These are phyloP conservation scores for Mallotus nudiflorus DNA, from an alignment of 345 rosid genomes.

Conservation along the genomic window DNA sequence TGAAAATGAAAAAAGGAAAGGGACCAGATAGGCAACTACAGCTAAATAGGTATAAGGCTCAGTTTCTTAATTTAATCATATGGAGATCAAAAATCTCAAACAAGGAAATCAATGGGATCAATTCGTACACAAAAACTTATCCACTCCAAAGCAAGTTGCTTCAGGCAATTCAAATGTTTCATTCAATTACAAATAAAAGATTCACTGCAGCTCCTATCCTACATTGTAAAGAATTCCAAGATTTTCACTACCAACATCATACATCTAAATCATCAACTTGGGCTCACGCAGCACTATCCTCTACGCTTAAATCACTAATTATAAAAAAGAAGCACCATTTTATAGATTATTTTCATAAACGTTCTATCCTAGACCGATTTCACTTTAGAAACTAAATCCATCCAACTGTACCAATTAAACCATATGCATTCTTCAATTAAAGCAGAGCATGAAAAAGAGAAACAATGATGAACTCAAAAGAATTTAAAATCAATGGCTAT, in stretches of 20 bases:
- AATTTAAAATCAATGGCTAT: slow-evolving; percentile 4
- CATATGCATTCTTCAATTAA: too few species aligned
- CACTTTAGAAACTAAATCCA: not conserved
- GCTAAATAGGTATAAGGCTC: not conserved
- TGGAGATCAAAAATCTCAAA: not conserved
- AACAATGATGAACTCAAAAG: not conserved
- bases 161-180: not conserved
- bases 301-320: too few species aligned
- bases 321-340: not conserved
- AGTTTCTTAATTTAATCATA: too few species aligned
- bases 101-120: not conserved
- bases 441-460: too few species aligned
- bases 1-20: not conserved
- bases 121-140: not conserved
- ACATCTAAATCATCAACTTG: not conserved
- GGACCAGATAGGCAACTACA: not conserved
- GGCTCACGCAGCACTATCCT: not conserved
- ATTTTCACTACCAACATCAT: not conserved
- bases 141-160: not conserved
- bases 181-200: not conserved
- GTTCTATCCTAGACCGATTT: not conserved
- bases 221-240: not conserved
- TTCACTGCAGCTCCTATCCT: not conserved
- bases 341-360: not conserved
- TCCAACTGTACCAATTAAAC: too few species aligned